Evolutionary conservation across 371 early-diverging fungal genomes (phyloP).

Genomic region (Mortierella sp.): DNA sequence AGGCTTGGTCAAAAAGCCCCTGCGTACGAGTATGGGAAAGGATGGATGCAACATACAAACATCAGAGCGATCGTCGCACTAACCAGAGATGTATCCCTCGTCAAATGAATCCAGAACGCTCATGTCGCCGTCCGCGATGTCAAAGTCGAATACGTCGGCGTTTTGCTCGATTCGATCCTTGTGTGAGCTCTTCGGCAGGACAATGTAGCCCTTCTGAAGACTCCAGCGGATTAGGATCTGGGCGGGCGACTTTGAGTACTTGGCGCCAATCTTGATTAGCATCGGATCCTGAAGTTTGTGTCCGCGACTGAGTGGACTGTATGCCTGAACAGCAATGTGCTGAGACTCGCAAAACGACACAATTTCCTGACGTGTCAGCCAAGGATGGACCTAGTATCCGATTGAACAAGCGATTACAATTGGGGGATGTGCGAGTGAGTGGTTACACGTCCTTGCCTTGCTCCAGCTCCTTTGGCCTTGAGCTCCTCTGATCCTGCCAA

Average conservation of each 20-base stretch:
- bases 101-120: conserved; percentile 60
- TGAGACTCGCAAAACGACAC: conserved; percentile 62
- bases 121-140: conserved; percentile 68
- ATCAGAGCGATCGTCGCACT: background rate
- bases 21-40: background rate
- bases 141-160: conserved; percentile 66
- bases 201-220: conserved; percentile 63
- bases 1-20: background rate
- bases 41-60: background rate
- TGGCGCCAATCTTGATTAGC: conserved; percentile 62
- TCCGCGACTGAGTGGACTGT: conserved; percentile 69
- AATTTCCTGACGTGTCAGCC: conserved; percentile 61
- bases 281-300: conserved; percentile 61
- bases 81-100: conserved; percentile 48
- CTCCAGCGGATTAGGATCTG: conserved; percentile 65
- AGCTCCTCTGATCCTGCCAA: background rate
- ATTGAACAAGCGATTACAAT: background rate
- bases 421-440: background rate
- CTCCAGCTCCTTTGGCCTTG: background rate
- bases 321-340: conserved; percentile 68
- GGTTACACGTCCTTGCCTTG: background rate
- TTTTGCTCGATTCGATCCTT: conserved; percentile 67
- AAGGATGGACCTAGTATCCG: conserved; percentile 57
- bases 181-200: conserved; percentile 70
- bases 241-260: conserved; percentile 62